Evolutionary conservation across 2,329 filamentous ascomycete genomes (phyloP), one percentile per base, ranked within the genome.

Genomic region (Biscogniauxia sp.): DNA sequence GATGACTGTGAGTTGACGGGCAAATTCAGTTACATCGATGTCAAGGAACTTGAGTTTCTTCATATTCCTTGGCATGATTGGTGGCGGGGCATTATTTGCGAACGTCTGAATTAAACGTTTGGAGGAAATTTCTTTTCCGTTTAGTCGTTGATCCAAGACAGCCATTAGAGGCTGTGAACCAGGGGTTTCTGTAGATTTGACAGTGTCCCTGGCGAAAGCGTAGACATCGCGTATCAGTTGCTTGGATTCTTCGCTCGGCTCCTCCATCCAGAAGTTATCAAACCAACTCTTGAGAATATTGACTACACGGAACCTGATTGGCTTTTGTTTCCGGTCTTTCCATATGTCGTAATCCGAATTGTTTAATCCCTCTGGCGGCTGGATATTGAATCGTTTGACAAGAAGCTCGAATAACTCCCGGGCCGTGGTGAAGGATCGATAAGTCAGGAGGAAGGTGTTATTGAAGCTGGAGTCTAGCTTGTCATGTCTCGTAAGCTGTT

Each of bases 251-350:
- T 94, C 91, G 71, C 88, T 93, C 64, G 89, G 88, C 54, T 93
- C 91, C 73, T 99, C 95, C 93, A 98, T 97, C 95, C 95, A 99
- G 75, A 95, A 98, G 69, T 90, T 93, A 73, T 98, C 95, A 68
- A 99, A 95, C 95, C 95, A 99, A 76, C 88, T 96, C 82, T 98
- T 98, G 54, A 99, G 80, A 65, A 97, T 98, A 72, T 98, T 99
- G 66, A 99, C 93, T 1, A 99, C 93, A 51, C 95, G 88, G 79
- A 99, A 96, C 41, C 95, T 87, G 63, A 98, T 97, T 5, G 92
- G 90, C 73, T 96, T 97, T 75, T 98, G 95, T 78, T 99, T 99
- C 73, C 89, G 88, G 73, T 97, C 92, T 41, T 91, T 87, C 95
- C 95, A 99, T 28, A 85, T 82, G 58, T 97, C 91, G 69, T 91